Conservation (phyloP, 306 rosid genomes). For the Rosa chinensis region DNA sequence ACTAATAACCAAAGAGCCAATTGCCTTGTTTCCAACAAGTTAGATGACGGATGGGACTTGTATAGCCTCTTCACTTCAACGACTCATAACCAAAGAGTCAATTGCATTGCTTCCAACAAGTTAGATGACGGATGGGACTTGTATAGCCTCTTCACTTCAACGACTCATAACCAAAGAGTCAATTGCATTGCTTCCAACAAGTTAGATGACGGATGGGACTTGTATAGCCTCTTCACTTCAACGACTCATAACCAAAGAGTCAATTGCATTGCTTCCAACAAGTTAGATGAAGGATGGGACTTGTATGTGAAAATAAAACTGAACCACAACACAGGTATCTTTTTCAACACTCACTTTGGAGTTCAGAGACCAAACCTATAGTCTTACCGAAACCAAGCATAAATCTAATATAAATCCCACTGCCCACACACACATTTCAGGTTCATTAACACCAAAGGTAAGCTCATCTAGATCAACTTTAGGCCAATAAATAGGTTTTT, state of each 20-base stretch:
- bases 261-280: neutral
- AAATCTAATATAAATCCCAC: neutral
- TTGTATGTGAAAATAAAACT: neutral
- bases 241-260: neutral
- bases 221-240: neutral
- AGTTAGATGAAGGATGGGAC: neutral
- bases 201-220: neutral
- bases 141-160: neutral
- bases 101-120: neutral
- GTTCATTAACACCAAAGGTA: neutral
- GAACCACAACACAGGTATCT: neutral
- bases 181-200: neutral
- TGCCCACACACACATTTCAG: neutral
- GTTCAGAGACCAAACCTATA: neutral
- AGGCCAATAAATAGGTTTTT: conserved; percentile 4
- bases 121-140: neutral
- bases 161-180: neutral
- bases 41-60: neutral
- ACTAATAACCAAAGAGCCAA: neutral
- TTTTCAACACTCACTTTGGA: neutral
- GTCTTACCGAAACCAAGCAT: neutral
- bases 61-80: neutral
- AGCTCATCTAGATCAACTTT: neutral
- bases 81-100: neutral
- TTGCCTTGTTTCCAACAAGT: neutral